Evolutionary conservation across 805 yeast genomes (phyloP), one percentile per base, ranked within the genome.

Genomic region (Wickerhamomyces kurtzmanii): DNA sequence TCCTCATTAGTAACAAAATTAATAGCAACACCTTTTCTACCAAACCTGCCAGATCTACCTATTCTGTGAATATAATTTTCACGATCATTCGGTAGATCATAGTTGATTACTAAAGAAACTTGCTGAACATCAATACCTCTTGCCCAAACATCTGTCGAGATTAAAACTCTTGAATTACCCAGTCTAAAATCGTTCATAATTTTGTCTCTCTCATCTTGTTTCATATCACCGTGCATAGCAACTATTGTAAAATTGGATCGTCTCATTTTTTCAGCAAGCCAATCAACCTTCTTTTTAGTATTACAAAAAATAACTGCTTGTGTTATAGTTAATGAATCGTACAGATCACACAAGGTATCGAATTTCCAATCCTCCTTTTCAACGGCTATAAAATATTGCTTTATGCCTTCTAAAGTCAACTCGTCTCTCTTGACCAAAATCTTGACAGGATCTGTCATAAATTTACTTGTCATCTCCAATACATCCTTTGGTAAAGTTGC

Each of bases 91-190:
- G 98, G 97, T 55, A 89, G 64, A 59, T 89, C 98, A 62, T 83
- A 89, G 70, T 89, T 89, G 50, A 89, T 84, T 35, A 89, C 98
- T 42, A 89, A 62, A 9, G 96, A 87, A 27, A 89, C 96, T 55
- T 89, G 97, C 65, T 89, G 98, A 36, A 89, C 97, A 60, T 89
- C 98, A 42, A 89, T 91, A 53, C 98, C 98, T 61, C 98, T 73
- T 28, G 98, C 98, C 79, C 89, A 82, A 48, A 91, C 81, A 60
- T 91, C 98, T 23, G 98, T 91, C 42, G 96, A 80, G 52, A 91
- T 91, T 54, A 91, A 66, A 28, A 91, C 89, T 54, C 98, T 74
- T 30, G 96, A 83, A 42, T 81, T 74, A 34, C 98, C 98, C 34
- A 80, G 67, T 57, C 98, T 71, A 74, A 91, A 91, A 57, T 87